Conservation (phyloP, 2,329 filamentous ascomycete species). For the Trichophyton mentagrophytes region DNA sequence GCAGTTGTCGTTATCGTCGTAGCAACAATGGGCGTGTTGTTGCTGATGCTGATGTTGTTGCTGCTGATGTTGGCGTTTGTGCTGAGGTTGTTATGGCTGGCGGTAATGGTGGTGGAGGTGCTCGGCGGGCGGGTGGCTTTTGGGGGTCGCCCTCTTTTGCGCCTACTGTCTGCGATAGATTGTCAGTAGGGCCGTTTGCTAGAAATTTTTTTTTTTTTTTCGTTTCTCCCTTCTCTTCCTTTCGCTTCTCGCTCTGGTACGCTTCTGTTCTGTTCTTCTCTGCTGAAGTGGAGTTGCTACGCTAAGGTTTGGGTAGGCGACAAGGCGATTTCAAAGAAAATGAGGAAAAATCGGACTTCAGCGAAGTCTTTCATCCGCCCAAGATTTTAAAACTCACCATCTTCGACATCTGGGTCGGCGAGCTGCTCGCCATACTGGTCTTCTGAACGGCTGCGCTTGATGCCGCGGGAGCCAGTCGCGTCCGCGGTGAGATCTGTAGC, state of each 20-base stretch:
- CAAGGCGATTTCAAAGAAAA: not conserved
- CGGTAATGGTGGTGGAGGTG: slow-evolving; percentile 15
- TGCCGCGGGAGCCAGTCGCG: slow-evolving; percentile 39
- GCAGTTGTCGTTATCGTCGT: not conserved
- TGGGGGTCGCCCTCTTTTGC: slow-evolving; percentile 39
- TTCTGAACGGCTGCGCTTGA: slow-evolving; percentile 70
- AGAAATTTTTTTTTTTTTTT: not conserved
- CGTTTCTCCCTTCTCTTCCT: not conserved
- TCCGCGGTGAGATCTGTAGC: not conserved
- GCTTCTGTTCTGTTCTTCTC: not conserved
- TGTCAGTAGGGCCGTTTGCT: not conserved
- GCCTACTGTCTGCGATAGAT: slow-evolving; percentile 25
- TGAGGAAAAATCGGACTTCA: too few species aligned
- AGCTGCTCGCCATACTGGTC: slow-evolving; percentile 49
- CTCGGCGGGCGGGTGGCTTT: slow-evolving; percentile 33
- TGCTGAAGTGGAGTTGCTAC: not conserved
- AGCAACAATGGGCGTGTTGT: not conserved
- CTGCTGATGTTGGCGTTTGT: not conserved
- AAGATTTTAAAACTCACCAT: slow-evolving; percentile 49
- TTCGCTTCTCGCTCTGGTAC: too few species aligned
- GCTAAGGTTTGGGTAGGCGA: slow-evolving; percentile 3
- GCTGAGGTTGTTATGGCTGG: not conserved
- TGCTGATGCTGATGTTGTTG: not conserved
- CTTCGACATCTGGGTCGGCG: slow-evolving; percentile 50
- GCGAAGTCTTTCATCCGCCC: too few species aligned